A percentile compares a stretch with the other conserved stretches of the same genome.
Conservation (phyloP, 108 stramenopile species). For the Schizochytrium sp. region DNA sequence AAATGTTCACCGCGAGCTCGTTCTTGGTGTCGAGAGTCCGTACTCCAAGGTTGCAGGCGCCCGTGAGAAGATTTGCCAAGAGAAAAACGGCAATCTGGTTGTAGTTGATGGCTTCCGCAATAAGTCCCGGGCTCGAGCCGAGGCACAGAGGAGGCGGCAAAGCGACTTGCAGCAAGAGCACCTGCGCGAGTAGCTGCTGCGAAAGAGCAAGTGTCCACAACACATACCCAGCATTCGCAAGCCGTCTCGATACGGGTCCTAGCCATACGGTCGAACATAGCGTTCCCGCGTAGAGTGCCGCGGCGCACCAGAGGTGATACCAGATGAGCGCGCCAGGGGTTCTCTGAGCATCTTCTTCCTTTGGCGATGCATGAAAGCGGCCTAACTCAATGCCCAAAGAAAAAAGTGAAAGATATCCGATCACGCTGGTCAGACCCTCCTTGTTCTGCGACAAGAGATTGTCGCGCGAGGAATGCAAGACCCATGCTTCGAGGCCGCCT, state of each 20-base stretch:
- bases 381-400: neutral
- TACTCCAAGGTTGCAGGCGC: constrained; percentile 67
- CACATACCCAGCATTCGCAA: neutral
- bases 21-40: constrained; percentile 51
- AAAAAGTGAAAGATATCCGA: constrained; percentile 63
- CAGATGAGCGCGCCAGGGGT: neutral
- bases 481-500: constrained; percentile 55
- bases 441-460: constrained; percentile 65
- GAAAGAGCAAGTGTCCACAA: neutral
- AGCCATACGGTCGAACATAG: neutral
- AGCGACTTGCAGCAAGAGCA: neutral
- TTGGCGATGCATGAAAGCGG: neutral
- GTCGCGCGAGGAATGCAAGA: constrained; percentile 53
- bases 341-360: neutral
- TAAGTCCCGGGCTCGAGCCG: neutral
- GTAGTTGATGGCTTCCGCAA: constrained; percentile 54
- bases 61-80: constrained; percentile 72
- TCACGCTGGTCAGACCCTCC: constrained; percentile 70
- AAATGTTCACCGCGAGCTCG: neutral
- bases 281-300: neutral
- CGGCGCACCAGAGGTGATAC: neutral
- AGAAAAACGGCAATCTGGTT: constrained; percentile 73
- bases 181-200: neutral
- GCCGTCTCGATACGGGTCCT: neutral
- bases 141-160: neutral